phyloP scores from a whole-genome alignment of 208 protist species.

The Tritrichomonas foetus region DNA sequence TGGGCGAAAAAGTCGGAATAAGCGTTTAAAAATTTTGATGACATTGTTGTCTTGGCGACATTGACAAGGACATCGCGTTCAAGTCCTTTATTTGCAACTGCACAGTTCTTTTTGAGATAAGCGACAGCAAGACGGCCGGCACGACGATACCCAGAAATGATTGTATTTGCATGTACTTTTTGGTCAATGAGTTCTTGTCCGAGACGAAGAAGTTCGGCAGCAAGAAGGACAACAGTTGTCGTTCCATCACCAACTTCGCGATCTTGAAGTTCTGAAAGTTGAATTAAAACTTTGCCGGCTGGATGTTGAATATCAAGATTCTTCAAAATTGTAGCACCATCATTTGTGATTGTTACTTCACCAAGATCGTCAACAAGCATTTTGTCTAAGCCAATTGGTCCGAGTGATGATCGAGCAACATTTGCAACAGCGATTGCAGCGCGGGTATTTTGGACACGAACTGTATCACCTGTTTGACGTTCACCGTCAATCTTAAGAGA shows the following conservation, averaged over 20 bases:
- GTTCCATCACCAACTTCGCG: slow-evolving; percentile 97
- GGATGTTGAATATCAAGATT: slow-evolving; percentile 70
- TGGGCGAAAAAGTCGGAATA: slow-evolving; percentile 88
- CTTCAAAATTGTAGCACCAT: slow-evolving; percentile 92
- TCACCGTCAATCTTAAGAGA: slow-evolving; percentile 65
- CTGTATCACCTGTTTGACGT: slow-evolving; percentile 80
- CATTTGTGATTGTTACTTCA: slow-evolving; percentile 98
- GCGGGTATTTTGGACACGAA: slow-evolving; percentile 81
- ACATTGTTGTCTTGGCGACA: slow-evolving; percentile 95
- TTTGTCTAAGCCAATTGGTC: slow-evolving; percentile 98
- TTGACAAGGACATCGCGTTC: slow-evolving; percentile 87
- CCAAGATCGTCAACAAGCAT: slow-evolving; percentile 99
- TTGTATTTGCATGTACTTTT: slow-evolving; percentile 38
- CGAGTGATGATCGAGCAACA: slow-evolving; percentile 97
- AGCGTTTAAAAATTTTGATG: slow-evolving; percentile 92
- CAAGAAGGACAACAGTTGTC: slow-evolving; percentile 97
- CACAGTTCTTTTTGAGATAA: background rate
- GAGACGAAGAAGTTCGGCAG: slow-evolving; percentile 85
- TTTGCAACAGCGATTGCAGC: slow-evolving; percentile 92
- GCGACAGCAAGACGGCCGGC: background rate
- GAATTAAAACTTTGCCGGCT: slow-evolving; percentile 83
- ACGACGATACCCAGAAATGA: slow-evolving; percentile 16
- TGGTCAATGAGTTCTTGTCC: slow-evolving; percentile 21
- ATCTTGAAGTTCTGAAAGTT: slow-evolving; percentile 97
- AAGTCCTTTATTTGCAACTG: slow-evolving; percentile 58